phyloP scores from a whole-genome alignment of 2,329 filamentous ascomycete genomes.

The Parafenestella ontariensis region DNA sequence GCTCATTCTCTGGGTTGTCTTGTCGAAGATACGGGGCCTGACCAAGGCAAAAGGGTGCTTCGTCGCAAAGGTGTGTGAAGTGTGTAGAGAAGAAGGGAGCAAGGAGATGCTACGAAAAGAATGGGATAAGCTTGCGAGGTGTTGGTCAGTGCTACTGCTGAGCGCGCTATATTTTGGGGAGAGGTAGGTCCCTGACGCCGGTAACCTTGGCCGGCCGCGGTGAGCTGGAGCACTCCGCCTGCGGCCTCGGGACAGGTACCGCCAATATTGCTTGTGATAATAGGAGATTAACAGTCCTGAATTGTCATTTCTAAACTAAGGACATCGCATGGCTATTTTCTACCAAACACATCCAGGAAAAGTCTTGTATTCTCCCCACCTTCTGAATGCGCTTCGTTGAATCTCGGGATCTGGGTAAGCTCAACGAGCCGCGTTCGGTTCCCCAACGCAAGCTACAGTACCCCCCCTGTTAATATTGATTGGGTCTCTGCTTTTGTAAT shows the following conservation, averaged over 20 bases:
- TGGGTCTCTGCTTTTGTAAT: conserved; percentile 1
- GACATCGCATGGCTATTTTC: no score
- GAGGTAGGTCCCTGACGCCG: no score
- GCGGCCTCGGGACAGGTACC: not conserved
- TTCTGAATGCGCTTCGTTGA: conserved; percentile 3
- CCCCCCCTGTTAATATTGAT: no score
- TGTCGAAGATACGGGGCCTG: conserved; percentile 74
- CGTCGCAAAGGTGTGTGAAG: conserved; percentile 64
- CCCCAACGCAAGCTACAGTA: conserved; percentile 25
- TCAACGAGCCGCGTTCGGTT: conserved; percentile 24
- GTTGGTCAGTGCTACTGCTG: conserved; percentile 37
- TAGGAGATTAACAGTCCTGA: no score
- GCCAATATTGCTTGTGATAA: not conserved
- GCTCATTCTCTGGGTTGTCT: conserved; percentile 60
- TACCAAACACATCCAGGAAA: no score
- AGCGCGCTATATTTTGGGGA: conserved; percentile 26
- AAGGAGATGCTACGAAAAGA: conserved; percentile 16
- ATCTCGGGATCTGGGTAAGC: conserved; percentile 7
- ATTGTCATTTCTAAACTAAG: no score
- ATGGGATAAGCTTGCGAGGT: conserved; percentile 24
- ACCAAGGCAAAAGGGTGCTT: conserved; percentile 96
- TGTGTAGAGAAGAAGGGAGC: conserved; percentile 21
- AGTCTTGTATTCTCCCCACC: not conserved
- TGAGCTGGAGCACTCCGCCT: not conserved
- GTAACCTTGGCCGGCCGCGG: not conserved